Conservation (phyloP, 2,329 filamentous ascomycete species). For the Mycosphaerella sp. region DNA sequence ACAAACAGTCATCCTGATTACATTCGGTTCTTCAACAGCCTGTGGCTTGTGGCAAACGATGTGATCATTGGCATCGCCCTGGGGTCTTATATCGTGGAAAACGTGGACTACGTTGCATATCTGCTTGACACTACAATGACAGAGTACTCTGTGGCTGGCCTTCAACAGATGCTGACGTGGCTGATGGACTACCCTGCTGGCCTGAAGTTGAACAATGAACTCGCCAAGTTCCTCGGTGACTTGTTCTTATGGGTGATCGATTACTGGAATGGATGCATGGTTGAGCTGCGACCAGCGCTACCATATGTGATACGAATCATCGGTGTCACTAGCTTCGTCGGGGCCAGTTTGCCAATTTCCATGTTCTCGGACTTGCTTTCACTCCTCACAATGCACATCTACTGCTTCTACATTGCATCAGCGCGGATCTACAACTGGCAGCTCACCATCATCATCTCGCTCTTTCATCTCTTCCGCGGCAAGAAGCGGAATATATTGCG, state of each 20-base stretch:
- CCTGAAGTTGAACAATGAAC: slow-evolving; percentile 87
- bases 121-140: slow-evolving; percentile 70
- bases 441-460: slow-evolving; percentile 86
- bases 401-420: slow-evolving; percentile 95
- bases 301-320: slow-evolving; percentile 86
- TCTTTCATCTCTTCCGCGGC: slow-evolving; percentile 97
- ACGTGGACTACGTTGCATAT: slow-evolving; percentile 73
- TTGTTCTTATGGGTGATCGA: slow-evolving; percentile 98
- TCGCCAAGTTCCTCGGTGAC: slow-evolving; percentile 90
- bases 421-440: slow-evolving; percentile 99
- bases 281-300: slow-evolving; percentile 69
- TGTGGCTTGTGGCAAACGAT: slow-evolving; percentile 98
- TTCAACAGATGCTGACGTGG: slow-evolving; percentile 88
- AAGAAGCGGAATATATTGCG: slow-evolving; percentile 97
- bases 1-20: slow-evolving; percentile 95
- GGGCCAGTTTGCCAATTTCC: slow-evolving; percentile 93
- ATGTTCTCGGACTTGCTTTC: slow-evolving; percentile 92
- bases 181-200: slow-evolving; percentile 94
- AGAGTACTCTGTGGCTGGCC: slow-evolving; percentile 78
- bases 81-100: slow-evolving; percentile 95
- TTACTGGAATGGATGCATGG: slow-evolving; percentile 85
- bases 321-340: slow-evolving; percentile 89
- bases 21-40: slow-evolving; percentile 96
- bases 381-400: slow-evolving; percentile 87
- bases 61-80: slow-evolving; percentile 97